phyloP scores from a whole-genome alignment of 2,329 filamentous ascomycete species.

The Parastagonospora avenae region DNA sequence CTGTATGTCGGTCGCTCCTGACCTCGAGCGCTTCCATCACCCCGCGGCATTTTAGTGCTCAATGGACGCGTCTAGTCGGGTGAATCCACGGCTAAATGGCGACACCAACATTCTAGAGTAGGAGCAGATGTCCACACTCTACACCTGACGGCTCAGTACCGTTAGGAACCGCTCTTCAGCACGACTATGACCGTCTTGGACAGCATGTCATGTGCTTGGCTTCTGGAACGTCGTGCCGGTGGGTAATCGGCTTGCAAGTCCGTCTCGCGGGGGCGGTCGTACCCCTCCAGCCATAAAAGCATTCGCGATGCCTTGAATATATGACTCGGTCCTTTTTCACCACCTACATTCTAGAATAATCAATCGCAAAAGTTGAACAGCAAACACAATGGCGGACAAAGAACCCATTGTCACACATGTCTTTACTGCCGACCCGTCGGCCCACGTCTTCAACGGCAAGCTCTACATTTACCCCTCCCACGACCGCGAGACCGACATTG shows the following conservation, averaged over 20 bases:
- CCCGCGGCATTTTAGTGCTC: slow-evolving; percentile 22
- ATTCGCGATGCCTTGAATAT: slow-evolving; percentile 20
- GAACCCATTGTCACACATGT: slow-evolving; percentile 72
- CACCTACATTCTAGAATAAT: neutral
- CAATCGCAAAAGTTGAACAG: neutral
- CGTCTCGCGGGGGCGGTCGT: slow-evolving; percentile 25
- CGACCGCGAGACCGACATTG: slow-evolving; percentile 74
- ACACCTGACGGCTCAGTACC: slow-evolving; percentile 17
- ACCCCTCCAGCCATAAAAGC: slow-evolving; percentile 32
- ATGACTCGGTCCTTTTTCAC: slow-evolving; percentile 5
- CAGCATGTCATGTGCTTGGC: slow-evolving; percentile 21
- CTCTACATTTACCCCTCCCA: slow-evolving; percentile 83
- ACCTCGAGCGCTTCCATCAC: slow-evolving; percentile 17
- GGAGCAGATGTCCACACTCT: slow-evolving; percentile 12
- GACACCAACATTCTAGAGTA: slow-evolving; percentile 7
- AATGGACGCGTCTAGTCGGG: slow-evolving; percentile 26
- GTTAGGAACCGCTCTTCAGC: slow-evolving; percentile 18
- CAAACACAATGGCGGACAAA: slow-evolving; percentile 45
- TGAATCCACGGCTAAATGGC: slow-evolving; percentile 43
- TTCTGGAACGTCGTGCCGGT: slow-evolving; percentile 35
- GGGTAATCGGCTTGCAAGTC: slow-evolving; percentile 37
- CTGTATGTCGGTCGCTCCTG: slow-evolving; percentile 2
- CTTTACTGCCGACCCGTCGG: slow-evolving; percentile 81
- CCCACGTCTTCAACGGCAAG: slow-evolving; percentile 76
- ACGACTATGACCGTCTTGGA: slow-evolving; percentile 21